Percentiles rank a stretch among this genome's conserved stretches.
These are phyloP conservation scores for Torulaspora indica DNA, from an alignment of 805 yeast genomes.

Conservation along the genomic window DNA sequence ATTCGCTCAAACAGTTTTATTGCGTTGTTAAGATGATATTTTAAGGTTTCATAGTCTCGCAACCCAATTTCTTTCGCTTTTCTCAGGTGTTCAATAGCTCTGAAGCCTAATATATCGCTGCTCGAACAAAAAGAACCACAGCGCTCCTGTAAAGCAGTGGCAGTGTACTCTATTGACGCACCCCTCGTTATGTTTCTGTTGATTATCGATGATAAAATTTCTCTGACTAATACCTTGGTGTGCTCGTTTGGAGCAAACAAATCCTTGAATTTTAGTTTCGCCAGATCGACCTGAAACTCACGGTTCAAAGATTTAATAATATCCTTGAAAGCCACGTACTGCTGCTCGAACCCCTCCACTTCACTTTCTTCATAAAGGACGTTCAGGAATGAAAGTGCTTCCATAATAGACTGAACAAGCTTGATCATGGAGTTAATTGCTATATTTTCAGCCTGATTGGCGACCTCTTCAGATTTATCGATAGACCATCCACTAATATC, in stretches of 20 bases:
- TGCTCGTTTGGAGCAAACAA: slow-evolving; percentile 67
- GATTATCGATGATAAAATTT: slow-evolving; percentile 80
- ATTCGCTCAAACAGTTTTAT: slow-evolving; percentile 73
- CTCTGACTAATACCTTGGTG: slow-evolving; percentile 61
- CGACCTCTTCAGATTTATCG: slow-evolving; percentile 52
- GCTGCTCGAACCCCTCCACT: slow-evolving; percentile 34
- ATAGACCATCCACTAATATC: slow-evolving; percentile 28
- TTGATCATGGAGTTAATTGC: slow-evolving; percentile 76
- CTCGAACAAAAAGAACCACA: slow-evolving; percentile 95
- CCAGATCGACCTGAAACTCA: slow-evolving; percentile 64
- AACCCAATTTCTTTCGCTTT: slow-evolving; percentile 73
- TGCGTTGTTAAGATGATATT: slow-evolving; percentile 66
- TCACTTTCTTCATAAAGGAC: slow-evolving; percentile 72
- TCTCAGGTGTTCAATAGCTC: slow-evolving; percentile 87
- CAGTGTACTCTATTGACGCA: slow-evolving; percentile 87
- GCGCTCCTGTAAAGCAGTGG: slow-evolving; percentile 80
- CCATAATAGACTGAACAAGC: slow-evolving; percentile 72
- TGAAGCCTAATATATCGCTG: slow-evolving; percentile 86
- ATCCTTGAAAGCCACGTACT: slow-evolving; percentile 48
- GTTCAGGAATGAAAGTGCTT: slow-evolving; percentile 82
- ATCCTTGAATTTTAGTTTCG: slow-evolving; percentile 64
- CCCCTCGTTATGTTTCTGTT: slow-evolving; percentile 86
- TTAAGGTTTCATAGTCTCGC: slow-evolving; percentile 65
- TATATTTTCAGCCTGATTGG: slow-evolving; percentile 84
- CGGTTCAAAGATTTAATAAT: slow-evolving; percentile 64